Percentiles rank a stretch among this genome's conserved stretches.
These are phyloP conservation scores for Populus hybrid DNA, from an alignment of 441 rosid genomes.

Conservation along the genomic window DNA sequence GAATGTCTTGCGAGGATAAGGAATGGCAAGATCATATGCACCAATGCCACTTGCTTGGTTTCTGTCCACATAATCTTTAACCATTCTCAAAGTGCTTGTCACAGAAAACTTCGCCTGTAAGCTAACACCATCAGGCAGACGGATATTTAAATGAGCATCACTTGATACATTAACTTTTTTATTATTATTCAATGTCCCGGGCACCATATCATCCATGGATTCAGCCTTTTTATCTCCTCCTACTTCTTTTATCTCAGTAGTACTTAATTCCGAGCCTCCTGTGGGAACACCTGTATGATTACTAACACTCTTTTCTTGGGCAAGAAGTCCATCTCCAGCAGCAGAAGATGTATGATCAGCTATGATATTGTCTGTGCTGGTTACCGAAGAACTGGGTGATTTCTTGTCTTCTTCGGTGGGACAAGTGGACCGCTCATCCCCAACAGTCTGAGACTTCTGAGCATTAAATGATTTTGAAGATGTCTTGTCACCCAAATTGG, in stretches of 20 bases:
- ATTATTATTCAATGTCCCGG: constrained; percentile 12
- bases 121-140: constrained; percentile 61
- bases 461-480: constrained; percentile 28
- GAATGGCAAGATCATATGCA: constrained; percentile 73
- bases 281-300: constrained; percentile 20
- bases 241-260: constrained; percentile 17
- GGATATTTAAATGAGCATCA: constrained; percentile 68
- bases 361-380: constrained; percentile 22
- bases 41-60: constrained; percentile 44
- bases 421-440: constrained; percentile 25
- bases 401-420: constrained; percentile 27
- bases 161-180: constrained; percentile 26
- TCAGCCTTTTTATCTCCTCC: constrained; percentile 22
- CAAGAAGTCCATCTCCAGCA: constrained; percentile 22
- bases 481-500: constrained; percentile 21
- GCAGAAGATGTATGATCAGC: constrained; percentile 25
- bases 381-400: constrained; percentile 20
- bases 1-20: constrained; percentile 76
- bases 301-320: constrained; percentile 16
- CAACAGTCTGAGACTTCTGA: constrained; percentile 17
- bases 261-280: constrained; percentile 14
- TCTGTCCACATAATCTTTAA: constrained; percentile 68
- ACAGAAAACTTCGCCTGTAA: constrained; percentile 68
- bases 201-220: constrained; percentile 19
- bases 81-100: constrained; percentile 49